Percentiles rank a stretch among this genome's conserved stretches.
Conservation (phyloP, 345 rosid genomes). For the Noccaea bulbosa region DNA sequence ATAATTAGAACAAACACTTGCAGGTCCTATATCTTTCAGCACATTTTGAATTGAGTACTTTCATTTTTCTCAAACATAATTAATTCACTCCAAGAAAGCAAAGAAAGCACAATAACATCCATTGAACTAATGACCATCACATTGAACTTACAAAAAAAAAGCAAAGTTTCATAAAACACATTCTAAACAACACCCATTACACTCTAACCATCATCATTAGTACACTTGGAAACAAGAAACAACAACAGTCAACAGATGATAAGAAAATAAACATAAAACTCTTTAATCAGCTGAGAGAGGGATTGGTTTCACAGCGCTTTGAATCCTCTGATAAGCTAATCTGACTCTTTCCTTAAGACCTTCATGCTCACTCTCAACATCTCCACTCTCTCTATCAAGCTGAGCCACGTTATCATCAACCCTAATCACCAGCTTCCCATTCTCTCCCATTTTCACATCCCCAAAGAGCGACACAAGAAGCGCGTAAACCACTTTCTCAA, state of each 20-base stretch:
- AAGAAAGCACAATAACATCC: too few relatives aligned
- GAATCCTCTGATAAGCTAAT: constrained; percentile 67
- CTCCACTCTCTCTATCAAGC: constrained; percentile 82
- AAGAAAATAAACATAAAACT: background rate
- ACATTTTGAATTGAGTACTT: too few relatives aligned
- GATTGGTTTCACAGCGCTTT: constrained; percentile 78
- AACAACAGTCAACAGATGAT: background rate
- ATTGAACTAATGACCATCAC: background rate
- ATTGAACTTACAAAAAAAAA: constrained; percentile 7
- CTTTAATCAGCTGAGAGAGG: constrained; percentile 48
- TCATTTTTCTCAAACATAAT: too few relatives aligned
- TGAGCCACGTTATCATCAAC: constrained; percentile 82
- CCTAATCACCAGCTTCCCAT: constrained; percentile 70
- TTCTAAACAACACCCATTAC: constrained; percentile 20
- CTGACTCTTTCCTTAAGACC: constrained; percentile 85
- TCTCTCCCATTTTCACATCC: constrained; percentile 80
- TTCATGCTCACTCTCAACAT: constrained; percentile 85
- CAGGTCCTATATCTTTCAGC: too few relatives aligned
- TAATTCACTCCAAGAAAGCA: too few relatives aligned
- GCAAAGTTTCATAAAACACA: constrained; percentile 13
- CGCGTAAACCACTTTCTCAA: constrained; percentile 76
- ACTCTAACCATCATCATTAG: background rate
- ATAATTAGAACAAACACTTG: too few relatives aligned
- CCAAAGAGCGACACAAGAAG: constrained; percentile 89
- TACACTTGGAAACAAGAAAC: constrained; percentile 13